Percentiles rank a stretch among this genome's conserved stretches.
Conservation (phyloP, 371 early-diverging fungal species). For the Mortierella sp. region DNA sequence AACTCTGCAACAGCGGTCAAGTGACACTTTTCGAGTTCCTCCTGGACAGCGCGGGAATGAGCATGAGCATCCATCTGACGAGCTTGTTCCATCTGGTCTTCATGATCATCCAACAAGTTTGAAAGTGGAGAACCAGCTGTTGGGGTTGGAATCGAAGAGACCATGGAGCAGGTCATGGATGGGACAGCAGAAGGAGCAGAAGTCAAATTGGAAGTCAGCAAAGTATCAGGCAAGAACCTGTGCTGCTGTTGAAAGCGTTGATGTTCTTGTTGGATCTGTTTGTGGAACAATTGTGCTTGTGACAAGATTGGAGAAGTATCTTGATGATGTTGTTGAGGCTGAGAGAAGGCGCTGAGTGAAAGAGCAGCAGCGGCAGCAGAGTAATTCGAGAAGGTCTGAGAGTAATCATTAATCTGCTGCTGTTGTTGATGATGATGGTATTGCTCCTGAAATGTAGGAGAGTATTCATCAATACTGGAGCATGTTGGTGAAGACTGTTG, state of each 20-base stretch:
- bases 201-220: constrained; percentile 21
- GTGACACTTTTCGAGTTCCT: constrained; percentile 17
- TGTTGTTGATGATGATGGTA: constrained; percentile 21
- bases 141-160: constrained; percentile 26
- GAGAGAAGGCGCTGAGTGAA: constrained; percentile 20
- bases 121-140: constrained; percentile 10
- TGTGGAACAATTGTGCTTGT: constrained; percentile 45
- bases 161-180: constrained; percentile 29
- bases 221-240: constrained; percentile 27
- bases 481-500: constrained; percentile 24
- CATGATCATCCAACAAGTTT: constrained; percentile 20
- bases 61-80: constrained; percentile 2
- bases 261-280: constrained; percentile 44
- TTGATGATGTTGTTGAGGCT: constrained; percentile 23
- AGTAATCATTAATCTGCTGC: constrained; percentile 22
- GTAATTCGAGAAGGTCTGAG: constrained; percentile 26
- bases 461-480: constrained; percentile 7
- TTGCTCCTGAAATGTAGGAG: constrained; percentile 4
- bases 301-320: constrained; percentile 19
- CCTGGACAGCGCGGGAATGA: background rate
- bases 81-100: constrained; percentile 1
- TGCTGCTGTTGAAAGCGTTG: constrained; percentile 41
- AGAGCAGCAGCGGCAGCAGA: constrained; percentile 24
- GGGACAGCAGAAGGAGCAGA: constrained; percentile 32
- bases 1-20: constrained; percentile 17